Evolutionary conservation across 192 early-diverging fungal species (phyloP), one percentile per base, ranked within the genome.

Genomic region (Linnemannia schmuckeri): DNA sequence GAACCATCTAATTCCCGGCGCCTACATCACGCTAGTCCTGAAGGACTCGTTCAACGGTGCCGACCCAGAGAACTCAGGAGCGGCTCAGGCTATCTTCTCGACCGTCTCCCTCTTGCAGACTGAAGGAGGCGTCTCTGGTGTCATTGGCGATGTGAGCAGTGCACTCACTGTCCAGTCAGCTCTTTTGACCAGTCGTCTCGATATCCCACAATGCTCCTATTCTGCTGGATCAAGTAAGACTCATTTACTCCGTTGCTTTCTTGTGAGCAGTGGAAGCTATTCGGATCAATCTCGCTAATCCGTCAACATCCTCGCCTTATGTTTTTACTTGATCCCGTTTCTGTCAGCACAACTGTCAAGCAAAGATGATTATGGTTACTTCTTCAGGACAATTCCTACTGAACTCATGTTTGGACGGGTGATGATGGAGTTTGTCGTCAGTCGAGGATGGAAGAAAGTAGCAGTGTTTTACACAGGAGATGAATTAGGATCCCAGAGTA

Each of bases 91-190:
- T 24, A 90, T 92, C 20, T 92, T 90, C 82, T 85, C 91, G 1
- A 88, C 89, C 2, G 91, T 92, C 24, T 87, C 89, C 1, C 63
- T 92, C 5, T 75, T 92, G 7, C 91, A 92, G 66, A 78, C 88
- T 27, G 75, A 76, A 3, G 76, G 76, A 35, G 91, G 91, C 44
- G 91, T 90, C 2, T 77, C 90, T 44, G 91, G 88, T 27, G 91
- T 92, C 22, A 92, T 92, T 79, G 91, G 91, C 15, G 91, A 92
- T 82, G 89, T 90, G 0, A 88, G 88, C 18, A 92, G 91, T 88
- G 88, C 89, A 1, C 90, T 90, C 72, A 89, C 91, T 7, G 76
- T 86, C 20, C 80, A 90, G 33, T 90, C 89, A 46, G 91, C 91
- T 15, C 76, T 92, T 0, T 75, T 92, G 87, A 92, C 91, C 5